Base-by-base conservation (phyloP, 306 rosid genomes). In the Leucaena leucocephala region DNA sequence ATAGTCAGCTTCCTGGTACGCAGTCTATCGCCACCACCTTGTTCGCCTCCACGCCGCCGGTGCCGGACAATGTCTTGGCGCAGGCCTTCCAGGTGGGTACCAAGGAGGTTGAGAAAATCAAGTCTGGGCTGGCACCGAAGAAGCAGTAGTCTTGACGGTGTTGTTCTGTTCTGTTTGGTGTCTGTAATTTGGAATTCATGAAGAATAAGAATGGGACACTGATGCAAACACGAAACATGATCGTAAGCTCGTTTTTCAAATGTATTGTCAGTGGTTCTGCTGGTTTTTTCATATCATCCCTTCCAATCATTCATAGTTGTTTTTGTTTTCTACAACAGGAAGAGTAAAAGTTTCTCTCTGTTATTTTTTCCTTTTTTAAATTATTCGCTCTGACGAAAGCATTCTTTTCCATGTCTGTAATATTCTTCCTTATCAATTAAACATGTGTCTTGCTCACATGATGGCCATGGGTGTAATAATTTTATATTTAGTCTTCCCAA, bases 1-100 rank as follows among this genome's bases (percentile, higher is more conserved):
- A 91, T 35, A 93, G 97, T 66, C 99, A 95, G 79, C 70, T 95
- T 45, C 97, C 94, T 4, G 99, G 99, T 0, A 91, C 98, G 2
- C 89, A 74, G 48, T 80, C 91, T 64, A 83, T 91, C 82, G 82
- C 89, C 57, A 48, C 85, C 71, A 85, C 96, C 10, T 84, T 91
- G 82, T 92, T 91, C 74, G 84, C 90, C 0, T 82, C 98, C 62
- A 83, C 85, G 0, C 98, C 98, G 11, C 77, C 87, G 0, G 96
- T 95, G 64, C 91, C 92, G 0, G 94, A 92, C 77, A 5, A 91
- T 61, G 94, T 95, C 2, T 78, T 95, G 80, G 80, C 91, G 14
- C 36, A 83, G 78, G 81, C 98, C 2, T 95, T 95, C 84, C 84
- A 82, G 74, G 50, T 93, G 38, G 86, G 90, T 45, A 87, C 91